These are phyloP conservation scores for Lepidopterella palustris DNA, from an alignment of 495 filamentous ascomycete species.

Conservation along the genomic window DNA sequence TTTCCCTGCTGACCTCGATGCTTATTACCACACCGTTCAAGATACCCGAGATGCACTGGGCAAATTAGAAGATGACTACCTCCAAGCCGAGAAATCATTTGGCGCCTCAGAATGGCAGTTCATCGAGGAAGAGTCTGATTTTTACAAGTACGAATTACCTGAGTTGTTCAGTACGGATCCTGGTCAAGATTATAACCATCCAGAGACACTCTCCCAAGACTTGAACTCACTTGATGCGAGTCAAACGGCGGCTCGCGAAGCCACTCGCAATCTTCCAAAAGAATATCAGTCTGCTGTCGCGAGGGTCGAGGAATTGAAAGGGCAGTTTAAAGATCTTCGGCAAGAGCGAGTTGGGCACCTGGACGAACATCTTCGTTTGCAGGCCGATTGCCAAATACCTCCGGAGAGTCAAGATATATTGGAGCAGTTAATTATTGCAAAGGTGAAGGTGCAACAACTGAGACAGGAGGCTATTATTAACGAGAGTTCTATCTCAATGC, in stretches of 20 bases:
- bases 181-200: not conserved
- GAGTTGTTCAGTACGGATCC: not conserved
- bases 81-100: constrained; percentile 1
- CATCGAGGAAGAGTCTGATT: constrained; percentile 5
- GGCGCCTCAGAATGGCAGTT: constrained; percentile 2
- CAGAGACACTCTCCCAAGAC: too few relatives aligned
- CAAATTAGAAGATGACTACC: constrained; percentile 4
- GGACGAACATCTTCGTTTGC: not conserved
- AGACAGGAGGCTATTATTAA: too few relatives aligned
- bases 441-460: too few relatives aligned
- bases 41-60: not conserved
- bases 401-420: too few relatives aligned
- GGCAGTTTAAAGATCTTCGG: not conserved
- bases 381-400: not conserved
- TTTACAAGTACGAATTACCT: not conserved
- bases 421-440: too few relatives aligned
- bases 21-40: not conserved
- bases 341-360: not conserved
- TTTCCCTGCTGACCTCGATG: not conserved
- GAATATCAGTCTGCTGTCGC: not conserved
- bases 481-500: too few relatives aligned
- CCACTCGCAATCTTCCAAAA: too few relatives aligned
- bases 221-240: too few relatives aligned
- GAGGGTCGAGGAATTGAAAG: not conserved
- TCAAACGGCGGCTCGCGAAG: too few relatives aligned